These are phyloP conservation scores for Datisca glomerata DNA, from an alignment of 306 rosid genomes.

Conservation along the genomic window DNA sequence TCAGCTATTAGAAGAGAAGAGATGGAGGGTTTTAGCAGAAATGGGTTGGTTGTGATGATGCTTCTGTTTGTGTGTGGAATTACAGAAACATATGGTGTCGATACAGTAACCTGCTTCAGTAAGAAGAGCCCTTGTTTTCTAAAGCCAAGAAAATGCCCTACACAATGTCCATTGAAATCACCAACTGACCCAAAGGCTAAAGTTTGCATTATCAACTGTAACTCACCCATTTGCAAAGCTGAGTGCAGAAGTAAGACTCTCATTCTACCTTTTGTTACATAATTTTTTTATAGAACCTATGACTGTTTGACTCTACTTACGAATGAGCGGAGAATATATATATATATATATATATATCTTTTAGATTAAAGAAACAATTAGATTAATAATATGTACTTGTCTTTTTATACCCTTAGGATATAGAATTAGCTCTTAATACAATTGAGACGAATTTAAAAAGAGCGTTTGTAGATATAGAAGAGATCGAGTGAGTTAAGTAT, in stretches of 20 bases:
- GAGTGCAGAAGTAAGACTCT: constrained; percentile 53
- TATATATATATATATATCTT: too few relatives aligned
- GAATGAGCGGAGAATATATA: too few relatives aligned
- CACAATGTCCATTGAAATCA: constrained; percentile 41
- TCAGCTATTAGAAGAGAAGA: constrained; percentile 5
- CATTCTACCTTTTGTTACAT: too few relatives aligned
- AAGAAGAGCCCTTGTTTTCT: constrained; percentile 33
- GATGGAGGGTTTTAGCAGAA: constrained; percentile 23
- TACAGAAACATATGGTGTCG: constrained; percentile 17
- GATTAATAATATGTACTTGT: too few relatives aligned
- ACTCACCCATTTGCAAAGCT: constrained; percentile 58
- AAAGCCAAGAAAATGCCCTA: constrained; percentile 38
- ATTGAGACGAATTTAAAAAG: too few relatives aligned
- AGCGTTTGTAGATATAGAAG: too few relatives aligned
- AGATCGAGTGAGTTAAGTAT: too few relatives aligned
- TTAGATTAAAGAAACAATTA: too few relatives aligned
- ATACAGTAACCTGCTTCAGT: constrained; percentile 17
- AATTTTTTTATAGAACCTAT: too few relatives aligned
- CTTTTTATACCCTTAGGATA: too few relatives aligned
- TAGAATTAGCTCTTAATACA: too few relatives aligned
- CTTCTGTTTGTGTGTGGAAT: constrained; percentile 24
- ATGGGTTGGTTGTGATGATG: constrained; percentile 10
- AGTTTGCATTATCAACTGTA: constrained; percentile 55
- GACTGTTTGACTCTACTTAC: not conserved
- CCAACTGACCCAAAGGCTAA: constrained; percentile 45